phyloP scores from a whole-genome alignment of 805 yeast genomes.

The Martiniozyma abietophila region DNA sequence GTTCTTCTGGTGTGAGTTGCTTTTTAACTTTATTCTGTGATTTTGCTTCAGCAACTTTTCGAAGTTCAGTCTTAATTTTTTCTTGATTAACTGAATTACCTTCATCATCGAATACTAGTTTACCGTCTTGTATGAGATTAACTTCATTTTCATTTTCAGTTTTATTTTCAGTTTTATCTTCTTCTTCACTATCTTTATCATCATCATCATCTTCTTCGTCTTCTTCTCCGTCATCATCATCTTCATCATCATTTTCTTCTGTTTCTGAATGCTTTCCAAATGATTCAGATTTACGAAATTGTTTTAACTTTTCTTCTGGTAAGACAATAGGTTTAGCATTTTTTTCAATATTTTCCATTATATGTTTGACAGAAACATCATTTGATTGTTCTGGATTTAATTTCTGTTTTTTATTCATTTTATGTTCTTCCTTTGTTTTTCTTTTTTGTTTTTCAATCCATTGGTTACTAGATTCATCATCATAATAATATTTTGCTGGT shows the following conservation, averaged over 20 bases:
- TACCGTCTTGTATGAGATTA: slow-evolving; percentile 13
- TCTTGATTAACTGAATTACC: slow-evolving; percentile 38
- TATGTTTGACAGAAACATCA: slow-evolving; percentile 49
- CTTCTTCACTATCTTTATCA: slow-evolving; percentile 15
- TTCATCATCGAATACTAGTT: slow-evolving; percentile 61
- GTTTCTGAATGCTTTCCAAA: slow-evolving; percentile 1
- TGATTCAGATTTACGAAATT: slow-evolving; percentile 3
- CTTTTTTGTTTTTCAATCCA: slow-evolving; percentile 69
- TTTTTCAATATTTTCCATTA: slow-evolving; percentile 43
- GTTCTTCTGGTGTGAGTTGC: slow-evolving; percentile 37
- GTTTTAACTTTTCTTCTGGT: slow-evolving; percentile 19
- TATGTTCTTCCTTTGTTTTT: slow-evolving; percentile 55
- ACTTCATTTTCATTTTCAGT: slow-evolving; percentile 8
- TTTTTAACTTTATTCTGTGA: slow-evolving; percentile 11
- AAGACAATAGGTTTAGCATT: slow-evolving; percentile 42
- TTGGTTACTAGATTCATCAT: slow-evolving; percentile 80
- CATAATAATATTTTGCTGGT: slow-evolving; percentile 91
- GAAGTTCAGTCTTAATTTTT: slow-evolving; percentile 7
- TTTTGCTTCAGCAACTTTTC: slow-evolving; percentile 10
- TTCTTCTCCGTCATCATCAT: slow-evolving; percentile 17
- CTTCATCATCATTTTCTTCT: slow-evolving; percentile 11
- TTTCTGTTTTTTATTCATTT: slow-evolving; percentile 55
- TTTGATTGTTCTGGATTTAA: slow-evolving; percentile 56
- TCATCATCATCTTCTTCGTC: slow-evolving; percentile 9
- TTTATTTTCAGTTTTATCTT: slow-evolving; percentile 24